phyloP scores from a whole-genome alignment of 306 rosid genomes.

The Acacia melanoxylon region DNA sequence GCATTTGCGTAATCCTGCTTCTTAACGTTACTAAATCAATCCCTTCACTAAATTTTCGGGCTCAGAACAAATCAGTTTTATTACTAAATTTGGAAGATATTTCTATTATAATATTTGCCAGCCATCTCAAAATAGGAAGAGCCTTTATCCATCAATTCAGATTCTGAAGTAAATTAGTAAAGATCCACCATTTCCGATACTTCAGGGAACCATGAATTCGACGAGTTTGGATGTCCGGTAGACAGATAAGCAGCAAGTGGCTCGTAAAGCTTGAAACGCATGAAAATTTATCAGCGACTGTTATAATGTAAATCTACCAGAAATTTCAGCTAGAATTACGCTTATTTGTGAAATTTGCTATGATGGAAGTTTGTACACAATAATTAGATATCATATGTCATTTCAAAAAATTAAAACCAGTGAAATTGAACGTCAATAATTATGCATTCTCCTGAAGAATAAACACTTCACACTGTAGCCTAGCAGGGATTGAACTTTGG shows the following conservation, averaged over 20 bases:
- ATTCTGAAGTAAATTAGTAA: neutral
- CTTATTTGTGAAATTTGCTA: too few relatives aligned
- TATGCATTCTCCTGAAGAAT: constrained; percentile 85
- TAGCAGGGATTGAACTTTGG: neutral
- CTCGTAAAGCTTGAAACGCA: too few relatives aligned
- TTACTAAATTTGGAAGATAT: neutral
- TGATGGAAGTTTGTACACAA: too few relatives aligned
- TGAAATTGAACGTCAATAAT: constrained; percentile 31
- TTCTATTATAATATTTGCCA: neutral
- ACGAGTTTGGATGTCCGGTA: too few relatives aligned
- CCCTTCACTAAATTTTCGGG: neutral
- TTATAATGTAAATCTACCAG: too few relatives aligned
- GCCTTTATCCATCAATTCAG: neutral
- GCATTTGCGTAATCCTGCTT: neutral
- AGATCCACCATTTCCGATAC: neutral
- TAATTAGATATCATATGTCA: too few relatives aligned
- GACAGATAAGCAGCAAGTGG: too few relatives aligned
- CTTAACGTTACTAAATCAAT: neutral
- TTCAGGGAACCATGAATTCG: neutral
- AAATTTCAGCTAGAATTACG: too few relatives aligned
- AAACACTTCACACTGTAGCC: constrained; percentile 85
- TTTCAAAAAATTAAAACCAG: neutral
- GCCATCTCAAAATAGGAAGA: neutral
- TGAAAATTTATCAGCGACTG: too few relatives aligned
- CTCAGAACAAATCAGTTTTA: neutral